Conservation (phyloP, 139 green algal species). For the Closterium sp. region DNA sequence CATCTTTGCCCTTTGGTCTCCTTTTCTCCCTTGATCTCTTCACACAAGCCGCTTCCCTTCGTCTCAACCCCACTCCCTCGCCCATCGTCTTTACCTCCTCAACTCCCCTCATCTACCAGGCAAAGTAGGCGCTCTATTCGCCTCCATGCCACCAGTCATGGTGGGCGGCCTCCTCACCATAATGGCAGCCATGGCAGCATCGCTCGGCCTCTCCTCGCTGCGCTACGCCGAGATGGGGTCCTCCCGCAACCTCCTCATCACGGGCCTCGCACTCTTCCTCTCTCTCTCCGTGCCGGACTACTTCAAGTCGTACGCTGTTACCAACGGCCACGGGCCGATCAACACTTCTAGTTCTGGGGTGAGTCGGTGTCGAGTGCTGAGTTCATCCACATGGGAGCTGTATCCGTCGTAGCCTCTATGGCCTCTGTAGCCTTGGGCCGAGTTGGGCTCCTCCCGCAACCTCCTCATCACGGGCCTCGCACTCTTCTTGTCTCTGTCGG, state of each 20-base stretch:
- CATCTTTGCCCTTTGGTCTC: no score
- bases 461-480: conserved; percentile 27
- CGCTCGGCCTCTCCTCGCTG: conserved; percentile 23
- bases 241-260: conserved; percentile 37
- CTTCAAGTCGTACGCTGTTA: background rate
- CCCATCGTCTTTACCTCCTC: background rate
- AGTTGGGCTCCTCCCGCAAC: conserved; percentile 28
- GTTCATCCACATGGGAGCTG: no score
- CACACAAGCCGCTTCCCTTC: no score
- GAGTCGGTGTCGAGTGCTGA: background rate
- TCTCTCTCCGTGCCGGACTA: conserved; percentile 8
- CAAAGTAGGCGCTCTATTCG: conserved; percentile 23
- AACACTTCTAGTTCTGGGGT: conserved; percentile 5
- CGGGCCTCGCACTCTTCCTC: conserved; percentile 11
- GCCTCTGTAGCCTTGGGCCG: background rate
- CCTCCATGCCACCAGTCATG: conserved; percentile 24
- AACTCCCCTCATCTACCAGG: background rate
- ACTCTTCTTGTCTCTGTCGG: background rate
- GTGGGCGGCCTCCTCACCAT: conserved; percentile 13
- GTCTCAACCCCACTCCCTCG: no score
- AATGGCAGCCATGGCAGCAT: background rate
- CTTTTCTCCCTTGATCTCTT: no score
- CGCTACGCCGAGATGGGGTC: conserved; percentile 26
- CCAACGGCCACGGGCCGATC: background rate
- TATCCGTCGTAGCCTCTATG: no score